Conservation (phyloP, 2,329 filamentous ascomycete genomes). For the Ophiostoma ulmi region DNA sequence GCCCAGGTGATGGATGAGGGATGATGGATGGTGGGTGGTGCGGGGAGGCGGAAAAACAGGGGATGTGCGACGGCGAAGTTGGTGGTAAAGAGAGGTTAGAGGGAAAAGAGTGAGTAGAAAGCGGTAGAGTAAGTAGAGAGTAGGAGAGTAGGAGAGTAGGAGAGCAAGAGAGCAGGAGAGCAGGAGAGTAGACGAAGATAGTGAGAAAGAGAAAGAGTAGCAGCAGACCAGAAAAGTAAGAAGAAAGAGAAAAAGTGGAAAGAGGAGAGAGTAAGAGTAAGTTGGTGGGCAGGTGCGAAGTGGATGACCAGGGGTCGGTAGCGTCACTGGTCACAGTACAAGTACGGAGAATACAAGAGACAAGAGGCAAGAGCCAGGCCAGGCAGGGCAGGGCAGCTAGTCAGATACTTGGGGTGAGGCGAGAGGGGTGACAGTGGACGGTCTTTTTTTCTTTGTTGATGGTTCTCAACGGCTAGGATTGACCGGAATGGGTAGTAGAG, state of each 20-base stretch:
- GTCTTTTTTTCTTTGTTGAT: background rate
- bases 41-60: slow-evolving; percentile 16
- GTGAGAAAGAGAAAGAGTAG: background rate
- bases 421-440: background rate
- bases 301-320: slow-evolving; percentile 12
- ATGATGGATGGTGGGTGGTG: slow-evolving; percentile 14
- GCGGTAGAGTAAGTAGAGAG: background rate
- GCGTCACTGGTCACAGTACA: slow-evolving; percentile 7
- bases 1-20: slow-evolving; percentile 14
- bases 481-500: background rate
- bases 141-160: background rate
- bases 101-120: background rate
- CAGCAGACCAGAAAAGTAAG: slow-evolving; percentile 15
- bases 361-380: background rate
- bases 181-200: background rate
- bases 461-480: background rate
- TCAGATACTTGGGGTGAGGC: background rate
- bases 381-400: background rate
- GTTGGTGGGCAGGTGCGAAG: slow-evolving; percentile 12
- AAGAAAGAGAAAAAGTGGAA: slow-evolving; percentile 15
- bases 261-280: slow-evolving; percentile 10
- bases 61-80: slow-evolving; percentile 15
- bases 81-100: background rate
- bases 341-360: background rate
- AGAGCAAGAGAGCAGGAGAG: background rate